Evolutionary conservation across 2,329 filamentous ascomycete species (phyloP), one percentile per base, ranked within the genome.

Genomic region (Pseudogymnoascus sp.): DNA sequence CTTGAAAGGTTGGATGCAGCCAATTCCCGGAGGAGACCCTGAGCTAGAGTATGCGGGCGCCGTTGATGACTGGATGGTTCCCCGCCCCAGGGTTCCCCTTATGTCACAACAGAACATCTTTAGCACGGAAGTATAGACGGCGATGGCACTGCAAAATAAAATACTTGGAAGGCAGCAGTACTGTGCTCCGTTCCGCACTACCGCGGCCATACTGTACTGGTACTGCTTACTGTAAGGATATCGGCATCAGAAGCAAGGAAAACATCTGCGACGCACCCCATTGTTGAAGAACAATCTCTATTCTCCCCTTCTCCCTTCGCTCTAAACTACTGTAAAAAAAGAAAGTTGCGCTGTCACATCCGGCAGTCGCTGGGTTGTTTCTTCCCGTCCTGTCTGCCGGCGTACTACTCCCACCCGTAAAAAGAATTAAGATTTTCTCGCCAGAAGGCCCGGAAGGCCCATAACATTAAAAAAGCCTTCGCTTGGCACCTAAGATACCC

Each of bases 401-500:
- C 28, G 47, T 54, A 33, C 47, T 54, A 33, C 47, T 33, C 14
- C 28, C 41, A 30, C 28, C 28, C 47, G 47, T 33, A 33, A 54
- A 54, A 54, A 14, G 47, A 54, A 33, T 54, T 54, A 54, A 35
- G 47, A 54, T 54, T 54, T 54, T 54, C 47, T 35, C 47, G 47
- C 47, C 47, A 54, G 47, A 54, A 54, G 28, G 47, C 47, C 16
- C 47, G 25, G 47, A 54, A 54, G 47, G 47, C 47, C 47, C 47
- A 54, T 54, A 54, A 54, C 47, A 54, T 54, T 54, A 54, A 54
- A 54, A 54, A 54, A 54, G 47, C 47, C 47, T 54, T 54, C 47
- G 47, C 47, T 54, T 54, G 47, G 47, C 47, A 12, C 47, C 28
- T 12, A 54, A 54, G 33, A 18, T 22, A 22, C 39, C 39, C 18